phyloP scores from a whole-genome alignment of 371 early-diverging fungal genomes.

The Zychaea mexicana region DNA sequence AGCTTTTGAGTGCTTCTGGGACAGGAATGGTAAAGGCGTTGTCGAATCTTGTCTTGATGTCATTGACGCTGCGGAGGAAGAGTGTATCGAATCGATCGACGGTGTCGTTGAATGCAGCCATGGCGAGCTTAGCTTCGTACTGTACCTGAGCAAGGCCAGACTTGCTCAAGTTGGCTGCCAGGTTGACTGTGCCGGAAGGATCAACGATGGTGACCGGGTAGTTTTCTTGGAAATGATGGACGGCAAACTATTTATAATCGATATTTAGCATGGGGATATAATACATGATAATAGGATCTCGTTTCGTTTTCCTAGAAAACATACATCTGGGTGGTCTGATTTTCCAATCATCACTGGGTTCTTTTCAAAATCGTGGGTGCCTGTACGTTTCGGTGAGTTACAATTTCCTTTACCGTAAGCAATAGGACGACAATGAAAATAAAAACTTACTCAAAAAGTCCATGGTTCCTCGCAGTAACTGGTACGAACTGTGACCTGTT shows the following conservation, averaged over 20 bases:
- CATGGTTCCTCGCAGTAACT: conserved; percentile 82
- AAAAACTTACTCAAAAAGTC: conserved; percentile 68
- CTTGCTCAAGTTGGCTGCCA: conserved; percentile 67
- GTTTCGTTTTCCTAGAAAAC: background rate
- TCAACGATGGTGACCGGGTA: conserved; percentile 87
- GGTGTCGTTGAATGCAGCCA: conserved; percentile 63
- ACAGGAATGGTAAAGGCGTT: conserved; percentile 47
- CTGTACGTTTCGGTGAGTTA: too few relatives aligned
- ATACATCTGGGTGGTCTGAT: conserved; percentile 34
- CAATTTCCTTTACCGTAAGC: too few relatives aligned
- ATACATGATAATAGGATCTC: background rate
- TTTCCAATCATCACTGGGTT: conserved; percentile 74
- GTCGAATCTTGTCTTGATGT: conserved; percentile 66
- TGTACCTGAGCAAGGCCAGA: conserved; percentile 64
- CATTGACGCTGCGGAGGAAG: conserved; percentile 74
- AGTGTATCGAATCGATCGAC: conserved; percentile 73
- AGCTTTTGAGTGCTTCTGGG: conserved; percentile 26
- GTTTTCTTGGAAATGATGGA: conserved; percentile 54
- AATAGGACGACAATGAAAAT: too few relatives aligned
- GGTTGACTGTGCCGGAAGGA: conserved; percentile 79
- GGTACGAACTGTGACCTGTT: conserved; percentile 81
- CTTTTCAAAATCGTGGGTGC: conserved; percentile 73
- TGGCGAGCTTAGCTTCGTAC: conserved; percentile 68
- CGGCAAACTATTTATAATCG: conserved; percentile 71
- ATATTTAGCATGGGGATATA: too few relatives aligned